Base-by-base conservation (phyloP, 768 basidiomycete species). In the Auriscalpium orientale region DNA sequence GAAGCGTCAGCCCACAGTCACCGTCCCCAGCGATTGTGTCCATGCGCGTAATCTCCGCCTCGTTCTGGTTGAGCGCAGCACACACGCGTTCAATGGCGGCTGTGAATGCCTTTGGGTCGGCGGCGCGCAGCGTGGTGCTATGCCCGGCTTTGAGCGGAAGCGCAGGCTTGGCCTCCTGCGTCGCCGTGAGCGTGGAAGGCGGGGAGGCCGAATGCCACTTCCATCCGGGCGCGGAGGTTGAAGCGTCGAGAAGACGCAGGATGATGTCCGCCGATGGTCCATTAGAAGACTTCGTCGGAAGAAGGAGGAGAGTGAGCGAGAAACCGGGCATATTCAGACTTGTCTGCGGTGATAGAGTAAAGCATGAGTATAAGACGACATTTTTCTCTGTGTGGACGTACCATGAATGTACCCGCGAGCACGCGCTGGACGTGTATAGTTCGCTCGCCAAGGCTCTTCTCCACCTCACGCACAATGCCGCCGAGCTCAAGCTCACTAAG, bases 11-110 rank as follows among this genome's bases (percentile, higher is more conserved):
- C 0, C 85, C 85, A 47, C 83, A 84, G 64, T 88, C 87, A 5
- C 95, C 95, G 65, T 98, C 95, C 28, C 95, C 95, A 2, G 91
- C 89, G 53, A 98, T 86, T 56, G 80, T 85, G 68, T 99, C 95
- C 83, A 91, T 88, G 18, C 79, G 72, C 13, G 95, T 98, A 58
- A 99, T 92, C 61, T 94, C 92, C 1, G 88, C 83, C 68, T 98
- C 95, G 8, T 87, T 88, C 8, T 71, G 71, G 56, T 92, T 80
- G 58, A 98, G 71, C 2, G 82, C 83, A 18, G 80, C 66, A 58
- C 85, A 86, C 1, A 85, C 86, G 20, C 74, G 73, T 62, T 75
- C 71, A 35, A 95, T 71, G 16, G 79, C 78, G 3, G 65, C 66
- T 45, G 76, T 70, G 67, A 92, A 91, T 8, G 62, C 67, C n/a